phyloP scores from a whole-genome alignment of 2,329 filamentous ascomycete genomes.

The Calonectria leucothoes region DNA sequence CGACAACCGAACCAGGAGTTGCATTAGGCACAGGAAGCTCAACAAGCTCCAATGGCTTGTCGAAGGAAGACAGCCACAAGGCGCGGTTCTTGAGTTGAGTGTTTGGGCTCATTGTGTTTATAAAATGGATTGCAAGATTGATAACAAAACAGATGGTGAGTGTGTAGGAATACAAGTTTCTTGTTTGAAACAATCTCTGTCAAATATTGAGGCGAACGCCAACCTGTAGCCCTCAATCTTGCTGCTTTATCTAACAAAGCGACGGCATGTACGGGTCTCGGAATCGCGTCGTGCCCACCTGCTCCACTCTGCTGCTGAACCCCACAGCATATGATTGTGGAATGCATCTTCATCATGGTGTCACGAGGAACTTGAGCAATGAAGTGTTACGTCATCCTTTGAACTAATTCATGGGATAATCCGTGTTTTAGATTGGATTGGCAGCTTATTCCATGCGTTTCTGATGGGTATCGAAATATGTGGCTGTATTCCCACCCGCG shows the following conservation, averaged over 20 bases:
- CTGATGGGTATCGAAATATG: neutral
- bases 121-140: neutral
- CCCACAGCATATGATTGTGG: neutral
- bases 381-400: neutral
- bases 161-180: neutral
- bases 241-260: neutral
- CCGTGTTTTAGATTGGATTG: neutral
- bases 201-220: neutral
- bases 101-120: neutral
- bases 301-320: neutral
- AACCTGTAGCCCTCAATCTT: neutral
- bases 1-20: neutral
- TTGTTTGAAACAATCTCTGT: neutral
- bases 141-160: neutral
- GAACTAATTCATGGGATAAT: neutral
- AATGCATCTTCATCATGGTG: neutral
- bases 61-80: neutral
- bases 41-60: neutral
- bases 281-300: neutral
- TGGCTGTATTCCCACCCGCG: neutral
- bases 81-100: neutral
- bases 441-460: neutral
- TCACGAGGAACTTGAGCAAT: neutral
- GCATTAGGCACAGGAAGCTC: neutral
- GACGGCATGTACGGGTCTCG: neutral